phyloP scores from a whole-genome alignment of 108 stramenopile species.

The Conticribra guillardii region DNA sequence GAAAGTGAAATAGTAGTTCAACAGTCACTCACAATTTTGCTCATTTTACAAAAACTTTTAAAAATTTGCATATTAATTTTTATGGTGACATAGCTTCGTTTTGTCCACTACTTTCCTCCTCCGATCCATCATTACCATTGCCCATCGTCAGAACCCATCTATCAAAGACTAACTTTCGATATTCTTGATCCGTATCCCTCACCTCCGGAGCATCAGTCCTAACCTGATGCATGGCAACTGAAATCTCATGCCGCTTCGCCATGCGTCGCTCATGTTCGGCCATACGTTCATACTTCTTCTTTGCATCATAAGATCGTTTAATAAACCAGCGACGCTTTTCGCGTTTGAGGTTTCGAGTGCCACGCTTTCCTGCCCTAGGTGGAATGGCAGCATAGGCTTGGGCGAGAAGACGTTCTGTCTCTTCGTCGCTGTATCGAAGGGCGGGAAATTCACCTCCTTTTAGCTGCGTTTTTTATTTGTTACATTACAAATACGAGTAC shows the following conservation, averaged over 20 bases:
- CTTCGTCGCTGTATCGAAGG: slow-evolving; percentile 79
- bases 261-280: slow-evolving; percentile 68
- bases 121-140: slow-evolving; percentile 1
- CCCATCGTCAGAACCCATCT: slow-evolving; percentile 58
- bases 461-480: slow-evolving; percentile 27
- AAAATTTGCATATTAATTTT: too few relatives aligned
- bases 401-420: slow-evolving; percentile 78
- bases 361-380: slow-evolving; percentile 72
- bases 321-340: slow-evolving; percentile 63
- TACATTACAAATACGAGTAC: not conserved
- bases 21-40: too few relatives aligned
- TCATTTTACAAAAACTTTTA: too few relatives aligned
- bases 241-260: slow-evolving; percentile 63
- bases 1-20: too few relatives aligned
- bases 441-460: slow-evolving; percentile 72
- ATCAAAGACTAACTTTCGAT: slow-evolving; percentile 68
- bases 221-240: slow-evolving; percentile 49
- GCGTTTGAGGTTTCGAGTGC: slow-evolving; percentile 72
- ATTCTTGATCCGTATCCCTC: slow-evolving; percentile 55
- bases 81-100: slow-evolving; percentile 5
- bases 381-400: slow-evolving; percentile 79
- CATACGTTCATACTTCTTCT: slow-evolving; percentile 60
- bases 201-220: slow-evolving; percentile 52
- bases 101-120: slow-evolving; percentile 6
- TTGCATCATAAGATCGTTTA: slow-evolving; percentile 64